phyloP scores from a whole-genome alignment of 2,329 filamentous ascomycete species.

The Trichoderma semiorbis region DNA sequence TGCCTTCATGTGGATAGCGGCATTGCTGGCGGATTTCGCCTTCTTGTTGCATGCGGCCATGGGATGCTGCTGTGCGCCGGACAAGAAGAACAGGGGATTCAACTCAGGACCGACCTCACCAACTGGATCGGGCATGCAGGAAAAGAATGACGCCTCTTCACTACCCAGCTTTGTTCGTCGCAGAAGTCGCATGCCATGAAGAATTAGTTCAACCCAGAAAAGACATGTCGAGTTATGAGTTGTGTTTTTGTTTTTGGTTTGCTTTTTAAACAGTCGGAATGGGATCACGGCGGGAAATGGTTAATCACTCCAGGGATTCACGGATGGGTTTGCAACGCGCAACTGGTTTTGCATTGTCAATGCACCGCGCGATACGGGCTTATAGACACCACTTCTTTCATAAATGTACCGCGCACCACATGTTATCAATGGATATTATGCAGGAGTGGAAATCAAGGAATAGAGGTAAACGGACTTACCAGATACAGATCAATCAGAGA shows the following conservation, averaged over 20 bases:
- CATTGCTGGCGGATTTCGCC: conserved; percentile 62
- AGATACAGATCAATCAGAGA: not conserved
- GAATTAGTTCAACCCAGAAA: not conserved
- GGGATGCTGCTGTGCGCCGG: conserved; percentile 66
- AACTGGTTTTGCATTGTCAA: not conserved
- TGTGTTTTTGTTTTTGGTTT: not conserved
- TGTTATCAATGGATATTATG: not conserved
- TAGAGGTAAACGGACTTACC: not conserved
- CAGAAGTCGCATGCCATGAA: conserved; percentile 13
- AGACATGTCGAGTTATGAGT: not conserved
- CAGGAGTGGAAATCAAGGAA: not conserved
- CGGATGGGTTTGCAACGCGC: not conserved
- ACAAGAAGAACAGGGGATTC: conserved; percentile 7
- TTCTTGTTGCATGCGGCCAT: conserved; percentile 72
- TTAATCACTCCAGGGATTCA: not conserved
- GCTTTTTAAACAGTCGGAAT: not conserved
- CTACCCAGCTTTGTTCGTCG: conserved; percentile 15
- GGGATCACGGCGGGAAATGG: not conserved
- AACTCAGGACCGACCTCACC: not conserved
- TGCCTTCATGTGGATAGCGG: conserved; percentile 84
- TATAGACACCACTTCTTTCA: not conserved
- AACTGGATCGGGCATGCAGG: not conserved
- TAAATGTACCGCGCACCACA: not conserved
- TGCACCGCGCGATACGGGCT: not conserved
- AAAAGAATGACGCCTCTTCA: not conserved